Evolutionary conservation across 441 rosid genomes (phyloP), one percentile per base, ranked within the genome.

Genomic region (Euphorbia celastroides): DNA sequence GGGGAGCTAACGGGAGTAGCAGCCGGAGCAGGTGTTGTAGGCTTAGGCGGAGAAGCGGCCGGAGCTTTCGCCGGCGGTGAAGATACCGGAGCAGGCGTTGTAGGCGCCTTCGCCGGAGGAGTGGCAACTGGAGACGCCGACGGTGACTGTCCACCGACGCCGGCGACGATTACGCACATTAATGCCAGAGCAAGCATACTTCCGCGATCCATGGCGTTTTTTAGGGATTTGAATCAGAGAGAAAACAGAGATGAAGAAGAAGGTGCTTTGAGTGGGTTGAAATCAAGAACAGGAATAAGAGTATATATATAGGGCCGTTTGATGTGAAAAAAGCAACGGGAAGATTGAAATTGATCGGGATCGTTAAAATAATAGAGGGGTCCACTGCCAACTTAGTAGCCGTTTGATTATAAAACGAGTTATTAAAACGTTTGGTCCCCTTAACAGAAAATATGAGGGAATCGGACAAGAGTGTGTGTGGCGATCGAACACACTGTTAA

Each of bases 121-220:
- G 86, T 81, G 0, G 78, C 54, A 16, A 56, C 69, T 7, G 84
- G 76, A 16, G 82, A 50, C 0, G 90, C 61, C 0, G 77, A 59
- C 5, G 85, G 98, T 30, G 84, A 62, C 64, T 86, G 93, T 41
- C 90, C 98, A 51, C 93, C 92, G 75, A 89, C 96, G 13, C 85
- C 79, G 48, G 82, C 87, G 30, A 88, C 66, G 62, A 86, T 68
- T 70, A 92, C 66, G 88, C 90, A 85, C 25, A 89, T 57, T 23
- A 89, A 68, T 34, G 86, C 81, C 22, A 84, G 17, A 10, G 79
- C 69, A 6, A 89, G 51, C 6, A 81, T 44, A 56, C 67, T 72
- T 30, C 69, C 78, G 11, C 77, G 82, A 61, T 86, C 91, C 96
- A 89, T 88, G 5, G 31, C 46, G 32, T 56, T 50, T 65, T 61